phyloP scores from a whole-genome alignment of 2,329 filamentous ascomycete species.

The Hypoxylon sp. region DNA sequence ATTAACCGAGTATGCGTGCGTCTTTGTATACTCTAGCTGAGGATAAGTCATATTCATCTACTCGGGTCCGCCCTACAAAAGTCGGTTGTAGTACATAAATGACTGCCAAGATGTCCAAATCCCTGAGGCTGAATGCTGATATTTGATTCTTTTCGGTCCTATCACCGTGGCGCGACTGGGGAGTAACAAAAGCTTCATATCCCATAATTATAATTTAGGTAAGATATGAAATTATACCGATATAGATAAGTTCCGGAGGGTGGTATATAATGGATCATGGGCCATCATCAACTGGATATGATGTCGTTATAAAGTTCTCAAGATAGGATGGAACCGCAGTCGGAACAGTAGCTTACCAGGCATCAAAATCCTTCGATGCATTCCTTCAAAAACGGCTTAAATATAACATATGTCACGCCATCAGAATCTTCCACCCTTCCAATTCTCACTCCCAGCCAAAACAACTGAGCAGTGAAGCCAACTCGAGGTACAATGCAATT shows the following conservation, averaged over 20 bases:
- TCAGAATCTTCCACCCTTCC: neutral
- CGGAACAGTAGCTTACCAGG: neutral
- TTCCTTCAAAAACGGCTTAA: neutral
- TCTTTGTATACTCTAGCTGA: neutral
- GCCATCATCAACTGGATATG: neutral
- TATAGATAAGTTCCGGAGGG: neutral
- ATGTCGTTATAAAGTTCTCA: slow-evolving; percentile 1
- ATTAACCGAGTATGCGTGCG: neutral
- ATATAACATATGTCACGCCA: neutral
- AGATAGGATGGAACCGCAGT: neutral
- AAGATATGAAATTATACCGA: neutral
- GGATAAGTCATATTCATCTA: neutral
- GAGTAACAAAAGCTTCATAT: no score
- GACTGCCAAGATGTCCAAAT: neutral
- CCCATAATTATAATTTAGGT: no score
- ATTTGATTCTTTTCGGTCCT: neutral
- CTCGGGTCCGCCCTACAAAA: neutral
- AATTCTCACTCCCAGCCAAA: slow-evolving; percentile 2
- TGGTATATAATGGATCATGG: neutral
- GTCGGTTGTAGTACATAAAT: neutral
- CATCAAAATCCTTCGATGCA: neutral
- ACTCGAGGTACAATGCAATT: slow-evolving; percentile 15
- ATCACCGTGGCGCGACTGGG: neutral
- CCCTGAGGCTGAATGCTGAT: neutral
- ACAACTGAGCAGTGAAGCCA: neutral